Evolutionary conservation across 2,329 filamentous ascomycete genomes (phyloP), one percentile per base, ranked within the genome.

Genomic region (Rachicladosporium sp.): DNA sequence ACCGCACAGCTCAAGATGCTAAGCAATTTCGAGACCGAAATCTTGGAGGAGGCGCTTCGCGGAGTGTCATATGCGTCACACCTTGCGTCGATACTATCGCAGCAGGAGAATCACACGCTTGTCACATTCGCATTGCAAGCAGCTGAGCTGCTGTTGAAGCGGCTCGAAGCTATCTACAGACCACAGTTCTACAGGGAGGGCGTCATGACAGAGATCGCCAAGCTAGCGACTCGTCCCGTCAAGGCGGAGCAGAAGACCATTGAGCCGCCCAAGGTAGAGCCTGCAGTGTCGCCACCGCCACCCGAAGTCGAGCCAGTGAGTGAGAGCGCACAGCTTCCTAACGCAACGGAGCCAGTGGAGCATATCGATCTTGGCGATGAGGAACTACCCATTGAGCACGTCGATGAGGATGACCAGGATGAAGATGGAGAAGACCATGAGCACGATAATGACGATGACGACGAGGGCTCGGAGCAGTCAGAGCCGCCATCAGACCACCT

Each of bases 141-240:
- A 30, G 84, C 89, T 0, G 88, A 95, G 58, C 69, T 98, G 4
- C 72, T 98, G 1, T 73, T 95, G 43, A 80, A 79, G 52, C 79
- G 93, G 11, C 68, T 98, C 4, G 85, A 88, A 46, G 72, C 80
- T 13, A 83, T 96, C 23, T 98, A 98, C 56, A 80, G 85, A 15
- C 93, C 95, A 53, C 93, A 98, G 52, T 89, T 98, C 50, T 93
- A 98, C 56, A 83, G 91, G 0, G 93, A 98, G 63, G 91, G 91
- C 29, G 91, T 98, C 33, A 88, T 96, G 50, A 73, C 82, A 2
- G 89, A 98, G 58, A 93, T 98, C 37, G 73, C 78, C 23, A 89
- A 87, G 55, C 68, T 98, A 27, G 80, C 86, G 1, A 70, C 70
- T 40, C 63, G 37, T 60, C 42, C 52, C 6, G 33, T 59, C 15